Base-by-base conservation (phyloP, 2,329 filamentous ascomycete genomes). In the Clarireedia sp. region DNA sequence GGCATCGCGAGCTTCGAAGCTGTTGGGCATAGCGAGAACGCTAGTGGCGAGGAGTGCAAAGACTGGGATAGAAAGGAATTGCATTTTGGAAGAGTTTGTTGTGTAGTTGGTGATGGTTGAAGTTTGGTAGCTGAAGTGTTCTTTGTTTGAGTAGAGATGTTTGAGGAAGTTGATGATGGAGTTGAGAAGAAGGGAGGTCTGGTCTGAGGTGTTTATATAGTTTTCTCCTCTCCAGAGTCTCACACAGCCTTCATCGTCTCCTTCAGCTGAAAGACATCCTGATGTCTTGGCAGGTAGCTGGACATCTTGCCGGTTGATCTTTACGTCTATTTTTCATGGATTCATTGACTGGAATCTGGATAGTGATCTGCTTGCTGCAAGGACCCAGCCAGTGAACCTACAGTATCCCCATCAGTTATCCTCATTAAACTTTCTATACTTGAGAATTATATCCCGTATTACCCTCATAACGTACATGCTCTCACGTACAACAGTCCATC, bases 61-160 rank as follows among this genome's bases (percentile, higher is more conserved):
- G 29, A 58, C 12, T 45, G 46, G 45, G 45, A 56, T 29, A 5
- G 48, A 49, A 33, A 56, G 37, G 57, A 58, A 58, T 43, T 58
- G 49, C 57, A 58, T 58, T 44, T 38, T 58, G 53, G 17, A 16
- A 37, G 16, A 10, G 24, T 47, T 41, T 36, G 24, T 10, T 43
- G 40, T 46, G 24, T 12, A 17, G 16, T 47, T 19, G 45, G 19
- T 19, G 38, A 17, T 5, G 16, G 24, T 47, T 19, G 8, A 12
- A n/a, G 38, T 41, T n/a, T 41, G 38, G 38, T 19, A 19, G 10
- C 9, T 19, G 38, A 17, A 17, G 9, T 33, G 45, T 29, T 17
- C 16, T 47, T 17, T 33, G 8, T 33, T 47, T 47, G 6, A 5
- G 24, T 7, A 8, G 8, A 26, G 24, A 47, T 47, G n/a, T 33